phyloP scores from a whole-genome alignment of 225 moss, liverwort and hornwort genomes.

The Anthoceros angustus region DNA sequence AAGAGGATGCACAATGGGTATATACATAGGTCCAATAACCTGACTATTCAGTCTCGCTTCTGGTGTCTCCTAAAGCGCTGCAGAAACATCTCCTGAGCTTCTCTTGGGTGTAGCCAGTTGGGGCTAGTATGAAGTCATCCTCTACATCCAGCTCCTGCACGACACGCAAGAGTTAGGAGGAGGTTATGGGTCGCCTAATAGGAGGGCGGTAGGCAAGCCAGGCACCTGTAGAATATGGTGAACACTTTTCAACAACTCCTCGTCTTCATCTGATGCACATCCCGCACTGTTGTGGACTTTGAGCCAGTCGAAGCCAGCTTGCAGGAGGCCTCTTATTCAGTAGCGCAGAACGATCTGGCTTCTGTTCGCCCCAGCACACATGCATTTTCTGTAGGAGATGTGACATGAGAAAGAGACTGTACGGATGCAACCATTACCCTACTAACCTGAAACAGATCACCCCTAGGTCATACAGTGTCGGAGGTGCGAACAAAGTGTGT shows the following conservation, averaged over 20 bases:
- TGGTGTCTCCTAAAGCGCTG: conserved; percentile 9
- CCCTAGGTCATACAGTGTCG: conserved; percentile 43
- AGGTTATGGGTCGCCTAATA: not conserved
- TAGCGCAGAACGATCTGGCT: conserved; percentile 43
- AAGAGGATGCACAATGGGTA: too few species aligned
- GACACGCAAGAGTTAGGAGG: not conserved
- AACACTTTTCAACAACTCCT: conserved; percentile 29
- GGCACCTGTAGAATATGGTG: conserved; percentile 43
- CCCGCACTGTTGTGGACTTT: conserved; percentile 22
- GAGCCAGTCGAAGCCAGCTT: conserved; percentile 34
- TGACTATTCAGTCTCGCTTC: too few species aligned
- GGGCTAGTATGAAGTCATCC: conserved; percentile 42
- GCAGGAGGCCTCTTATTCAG: conserved; percentile 34
- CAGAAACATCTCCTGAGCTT: conserved; percentile 53
- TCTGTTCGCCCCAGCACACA: conserved; percentile 10
- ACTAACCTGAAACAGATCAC: conserved; percentile 55
- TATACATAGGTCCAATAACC: too few species aligned
- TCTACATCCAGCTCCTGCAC: conserved; percentile 41
- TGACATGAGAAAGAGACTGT: not conserved
- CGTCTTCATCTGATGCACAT: conserved; percentile 25
- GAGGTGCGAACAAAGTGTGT: conserved; percentile 19
- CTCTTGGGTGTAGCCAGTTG: conserved; percentile 35
- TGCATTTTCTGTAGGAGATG: not conserved
- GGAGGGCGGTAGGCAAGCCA: not conserved
- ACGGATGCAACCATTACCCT: not conserved